Conservation (phyloP, 768 basidiomycete genomes). For the Amanita pallidorosea region DNA sequence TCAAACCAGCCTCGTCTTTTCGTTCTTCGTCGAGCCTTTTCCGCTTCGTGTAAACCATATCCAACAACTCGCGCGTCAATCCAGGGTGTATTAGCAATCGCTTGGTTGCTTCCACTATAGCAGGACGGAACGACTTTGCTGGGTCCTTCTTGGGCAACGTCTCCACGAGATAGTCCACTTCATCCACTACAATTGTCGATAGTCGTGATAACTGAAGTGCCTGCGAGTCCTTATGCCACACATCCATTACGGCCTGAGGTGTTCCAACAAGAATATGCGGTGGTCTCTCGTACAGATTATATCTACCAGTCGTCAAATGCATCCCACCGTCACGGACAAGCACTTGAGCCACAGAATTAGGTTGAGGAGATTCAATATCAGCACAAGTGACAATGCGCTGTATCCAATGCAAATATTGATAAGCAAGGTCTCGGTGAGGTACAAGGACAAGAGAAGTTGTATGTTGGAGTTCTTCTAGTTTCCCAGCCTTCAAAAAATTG, state of each 20-base stretch:
- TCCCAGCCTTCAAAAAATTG: slow-evolving; percentile 12
- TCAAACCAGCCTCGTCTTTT: slow-evolving; percentile 6
- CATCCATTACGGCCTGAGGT: slow-evolving; percentile 55
- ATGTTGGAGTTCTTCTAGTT: slow-evolving; percentile 13
- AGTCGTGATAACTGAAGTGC: slow-evolving; percentile 36
- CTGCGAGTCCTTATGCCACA: slow-evolving; percentile 30
- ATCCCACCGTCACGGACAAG: slow-evolving; percentile 42
- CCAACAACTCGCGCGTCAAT: slow-evolving; percentile 47
- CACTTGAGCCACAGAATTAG: slow-evolving; percentile 44
- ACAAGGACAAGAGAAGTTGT: slow-evolving; percentile 55
- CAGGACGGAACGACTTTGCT: slow-evolving; percentile 24
- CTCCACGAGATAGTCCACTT: slow-evolving; percentile 64
- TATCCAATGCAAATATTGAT: slow-evolving; percentile 60
- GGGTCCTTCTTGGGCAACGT: slow-evolving; percentile 32
- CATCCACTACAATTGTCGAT: slow-evolving; percentile 59
- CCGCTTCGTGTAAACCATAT: slow-evolving; percentile 36
- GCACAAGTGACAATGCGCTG: slow-evolving; percentile 30
- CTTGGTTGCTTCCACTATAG: slow-evolving; percentile 25
- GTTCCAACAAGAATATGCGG: slow-evolving; percentile 68
- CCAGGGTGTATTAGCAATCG: slow-evolving; percentile 45
- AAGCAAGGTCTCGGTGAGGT: slow-evolving; percentile 64
- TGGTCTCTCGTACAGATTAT: slow-evolving; percentile 25
- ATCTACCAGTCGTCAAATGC: slow-evolving; percentile 29
- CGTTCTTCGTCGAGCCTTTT: slow-evolving; percentile 17
- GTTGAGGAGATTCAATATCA: slow-evolving; percentile 17